Conservation (phyloP, 441 rosid species). For the Aleurites moluccanus region DNA sequence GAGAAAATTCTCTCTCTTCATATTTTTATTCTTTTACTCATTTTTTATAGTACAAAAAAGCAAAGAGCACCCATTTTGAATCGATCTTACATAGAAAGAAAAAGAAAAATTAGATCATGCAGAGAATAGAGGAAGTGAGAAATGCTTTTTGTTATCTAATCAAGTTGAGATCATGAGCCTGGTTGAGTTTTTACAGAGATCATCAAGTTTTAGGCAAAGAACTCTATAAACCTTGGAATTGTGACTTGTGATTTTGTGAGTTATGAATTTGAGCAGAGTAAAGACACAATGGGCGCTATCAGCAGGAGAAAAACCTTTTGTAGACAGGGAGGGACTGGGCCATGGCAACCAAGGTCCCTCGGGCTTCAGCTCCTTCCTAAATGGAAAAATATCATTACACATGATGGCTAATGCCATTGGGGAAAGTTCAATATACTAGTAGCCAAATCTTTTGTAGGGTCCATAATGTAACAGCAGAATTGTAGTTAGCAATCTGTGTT, state of each 20-base stretch:
- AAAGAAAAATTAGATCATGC: too few relatives aligned
- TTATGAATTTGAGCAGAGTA: too few relatives aligned
- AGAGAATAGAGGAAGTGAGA: too few relatives aligned
- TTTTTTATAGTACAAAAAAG: neutral
- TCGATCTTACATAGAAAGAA: neutral
- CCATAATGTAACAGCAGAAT: slow-evolving; percentile 14
- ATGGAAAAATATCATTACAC: neutral
- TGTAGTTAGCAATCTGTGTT: neutral
- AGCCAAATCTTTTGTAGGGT: slow-evolving; percentile 33
- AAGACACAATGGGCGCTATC: neutral
- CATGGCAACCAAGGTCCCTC: neutral
- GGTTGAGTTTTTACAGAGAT: neutral
- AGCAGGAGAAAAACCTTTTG: neutral
- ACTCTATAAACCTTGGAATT: neutral
- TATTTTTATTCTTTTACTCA: neutral
- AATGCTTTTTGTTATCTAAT: neutral
- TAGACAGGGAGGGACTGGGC: neutral
- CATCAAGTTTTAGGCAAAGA: too few relatives aligned
- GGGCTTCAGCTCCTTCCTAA: neutral
- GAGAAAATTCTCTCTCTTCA: neutral
- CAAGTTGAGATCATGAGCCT: neutral
- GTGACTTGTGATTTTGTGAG: too few relatives aligned
- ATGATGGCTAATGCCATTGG: neutral
- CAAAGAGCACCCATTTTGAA: neutral
- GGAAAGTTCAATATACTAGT: slow-evolving; percentile 8